phyloP scores from a whole-genome alignment of 345 rosid genomes.

The Limnanthes douglasii region DNA sequence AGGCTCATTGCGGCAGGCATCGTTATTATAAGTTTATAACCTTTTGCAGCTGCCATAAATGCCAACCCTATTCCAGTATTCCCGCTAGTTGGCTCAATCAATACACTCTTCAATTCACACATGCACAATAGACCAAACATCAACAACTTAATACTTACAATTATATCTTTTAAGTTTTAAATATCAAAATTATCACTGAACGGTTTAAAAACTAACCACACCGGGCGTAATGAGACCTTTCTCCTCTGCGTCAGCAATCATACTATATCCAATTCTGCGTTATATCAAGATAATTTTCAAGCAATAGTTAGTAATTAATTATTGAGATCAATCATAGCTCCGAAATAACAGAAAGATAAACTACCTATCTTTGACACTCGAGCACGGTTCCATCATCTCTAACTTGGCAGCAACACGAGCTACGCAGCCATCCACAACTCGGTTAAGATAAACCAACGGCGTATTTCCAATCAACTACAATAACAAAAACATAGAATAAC shows the following conservation, averaged over 20 bases:
- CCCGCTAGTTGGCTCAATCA: slow-evolving; percentile 96
- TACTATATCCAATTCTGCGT: slow-evolving; percentile 31
- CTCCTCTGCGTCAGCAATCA: slow-evolving; percentile 58
- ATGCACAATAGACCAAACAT: too few species aligned
- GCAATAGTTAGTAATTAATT: too few species aligned
- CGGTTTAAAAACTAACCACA: slow-evolving; percentile 24
- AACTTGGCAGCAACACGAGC: slow-evolving; percentile 50
- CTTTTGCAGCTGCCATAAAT: slow-evolving; percentile 82
- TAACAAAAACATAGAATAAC: too few species aligned
- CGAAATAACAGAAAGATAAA: background rate
- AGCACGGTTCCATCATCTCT: slow-evolving; percentile 39
- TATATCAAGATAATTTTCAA: too few species aligned
- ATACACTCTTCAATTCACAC: slow-evolving; percentile 64
- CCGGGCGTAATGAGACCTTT: slow-evolving; percentile 39
- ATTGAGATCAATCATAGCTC: background rate
- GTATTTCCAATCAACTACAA: slow-evolving; percentile 43
- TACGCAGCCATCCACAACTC: slow-evolving; percentile 38
- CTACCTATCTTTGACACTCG: slow-evolving; percentile 38
- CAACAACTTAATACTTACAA: too few species aligned
- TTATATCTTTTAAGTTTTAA: too few species aligned
- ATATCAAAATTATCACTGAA: too few species aligned
- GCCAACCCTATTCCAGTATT: slow-evolving; percentile 92
- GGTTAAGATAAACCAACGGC: slow-evolving; percentile 43
- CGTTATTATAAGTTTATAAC: slow-evolving; percentile 65
- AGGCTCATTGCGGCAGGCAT: slow-evolving; percentile 95